Percentiles rank a stretch among this genome's conserved stretches.
These are phyloP conservation scores for Podospora bellae-mahoneyi DNA, from an alignment of 495 filamentous ascomycete species.

Conservation along the genomic window DNA sequence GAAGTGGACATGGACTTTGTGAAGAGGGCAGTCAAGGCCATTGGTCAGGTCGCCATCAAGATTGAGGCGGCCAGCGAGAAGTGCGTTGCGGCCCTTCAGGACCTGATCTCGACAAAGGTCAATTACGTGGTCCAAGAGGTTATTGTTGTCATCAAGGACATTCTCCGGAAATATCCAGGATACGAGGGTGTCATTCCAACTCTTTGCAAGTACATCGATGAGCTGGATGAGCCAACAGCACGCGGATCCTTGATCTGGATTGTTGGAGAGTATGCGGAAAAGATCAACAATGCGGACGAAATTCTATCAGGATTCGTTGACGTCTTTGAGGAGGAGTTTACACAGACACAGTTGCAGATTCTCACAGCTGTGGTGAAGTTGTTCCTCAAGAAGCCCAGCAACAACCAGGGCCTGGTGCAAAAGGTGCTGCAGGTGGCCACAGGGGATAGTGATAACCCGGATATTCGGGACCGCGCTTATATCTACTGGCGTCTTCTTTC, in stretches of 20 bases:
- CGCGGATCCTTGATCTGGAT: constrained; percentile 95
- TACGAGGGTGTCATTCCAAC: constrained; percentile 98
- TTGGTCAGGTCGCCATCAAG: constrained; percentile 97
- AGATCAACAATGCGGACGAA: constrained; percentile 93
- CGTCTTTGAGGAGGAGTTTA: constrained; percentile 86
- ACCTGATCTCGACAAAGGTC: constrained; percentile 93
- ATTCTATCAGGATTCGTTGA: constrained; percentile 93
- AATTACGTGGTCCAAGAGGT: constrained; percentile 99
- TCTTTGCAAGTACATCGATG: constrained; percentile 93
- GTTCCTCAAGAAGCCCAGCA: constrained; percentile 92
- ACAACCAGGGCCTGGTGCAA: constrained; percentile 82
- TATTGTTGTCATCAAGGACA: constrained; percentile 97
- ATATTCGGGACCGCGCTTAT: constrained; percentile 94
- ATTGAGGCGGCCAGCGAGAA: constrained; percentile 91
- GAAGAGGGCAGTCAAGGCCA: constrained; percentile 85
- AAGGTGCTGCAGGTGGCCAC: constrained; percentile 91
- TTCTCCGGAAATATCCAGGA: constrained; percentile 94
- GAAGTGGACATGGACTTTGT: constrained; percentile 99
- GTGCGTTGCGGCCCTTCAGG: constrained; percentile 89
- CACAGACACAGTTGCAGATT: constrained; percentile 94
- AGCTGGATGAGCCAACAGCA: constrained; percentile 91
- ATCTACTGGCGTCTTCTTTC: constrained; percentile 98
- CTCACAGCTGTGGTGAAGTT: constrained; percentile 95
- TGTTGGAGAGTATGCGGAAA: constrained; percentile 97
- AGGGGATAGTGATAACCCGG: constrained; percentile 92